Evolutionary conservation across 2,329 filamentous ascomycete genomes (phyloP), one percentile per base, ranked within the genome.

Genomic region (Penicillium aurantiogriseum): DNA sequence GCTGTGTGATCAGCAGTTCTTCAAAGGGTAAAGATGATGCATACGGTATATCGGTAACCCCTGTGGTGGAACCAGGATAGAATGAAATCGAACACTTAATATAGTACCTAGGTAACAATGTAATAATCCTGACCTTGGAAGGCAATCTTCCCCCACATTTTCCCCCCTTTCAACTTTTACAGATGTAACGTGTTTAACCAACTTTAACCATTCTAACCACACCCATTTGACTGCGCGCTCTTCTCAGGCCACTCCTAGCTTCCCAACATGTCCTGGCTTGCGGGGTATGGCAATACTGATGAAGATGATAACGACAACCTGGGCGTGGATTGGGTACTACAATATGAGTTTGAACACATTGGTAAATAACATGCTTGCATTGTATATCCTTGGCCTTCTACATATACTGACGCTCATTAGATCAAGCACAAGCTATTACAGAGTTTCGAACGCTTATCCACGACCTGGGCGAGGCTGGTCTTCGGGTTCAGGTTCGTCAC

Each of bases 251-350:
- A 44, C 9, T 25, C 15, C 25, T 15, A 31, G 23, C 42, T 5
- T 17, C 38, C 15, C 51, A 61, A 27, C 25, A 73, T 73, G 70
- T 66, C 63, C 63, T 64, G 70, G 58, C 60, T 69, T 46, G 60
- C 67, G 9, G 63, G 64, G 21, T 56, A 63, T 50, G 54, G 51
- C 49, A 60, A 60, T 10, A 54, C 60, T 19, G 57, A 63, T 19
- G 67, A 73, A 36, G 70, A 79, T 62, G 79, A 79, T 51, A 88
- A 88, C 67, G 79, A 79, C 50, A 88, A 88, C 67, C 80, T 87
- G 68, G 83, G 90, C 53, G 90, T 96, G 59, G 92, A 97, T 79
- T 97, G 91, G 81, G 91, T 96, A 56, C 83, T 97, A 61, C 85
- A 87, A 69, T 96, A 90, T 76, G 82, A 87, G 57, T 88, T 93